Evolutionary conservation across 2,329 filamentous ascomycete species (phyloP).

Genomic region (Xylaria sp.): DNA sequence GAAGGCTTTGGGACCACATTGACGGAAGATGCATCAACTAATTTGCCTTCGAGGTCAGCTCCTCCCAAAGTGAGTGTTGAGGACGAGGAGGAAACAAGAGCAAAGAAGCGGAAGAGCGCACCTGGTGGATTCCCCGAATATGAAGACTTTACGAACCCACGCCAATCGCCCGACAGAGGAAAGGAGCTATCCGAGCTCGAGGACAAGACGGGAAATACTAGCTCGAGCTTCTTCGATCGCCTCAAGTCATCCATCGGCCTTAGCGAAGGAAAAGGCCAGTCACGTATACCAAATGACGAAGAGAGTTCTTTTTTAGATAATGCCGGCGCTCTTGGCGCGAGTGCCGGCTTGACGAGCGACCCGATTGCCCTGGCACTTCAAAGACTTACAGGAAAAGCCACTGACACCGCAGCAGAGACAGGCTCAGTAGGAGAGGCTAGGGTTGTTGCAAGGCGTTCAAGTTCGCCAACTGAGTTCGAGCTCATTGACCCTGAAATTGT

Average conservation of each 20-base stretch:
- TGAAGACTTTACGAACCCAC: constrained; percentile 49
- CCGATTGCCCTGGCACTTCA: constrained; percentile 56
- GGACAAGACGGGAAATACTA: constrained; percentile 54
- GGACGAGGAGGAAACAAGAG: constrained; percentile 49
- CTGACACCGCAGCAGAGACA: constrained; percentile 57
- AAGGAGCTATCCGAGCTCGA: constrained; percentile 42
- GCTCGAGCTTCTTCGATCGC: constrained; percentile 61
- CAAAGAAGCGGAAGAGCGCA: constrained; percentile 53
- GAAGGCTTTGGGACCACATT: constrained; percentile 47
- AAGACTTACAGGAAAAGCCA: constrained; percentile 58
- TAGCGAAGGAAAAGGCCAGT: constrained; percentile 49
- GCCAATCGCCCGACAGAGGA: background rate
- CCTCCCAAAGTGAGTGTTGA: constrained; percentile 38
- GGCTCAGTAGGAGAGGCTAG: constrained; percentile 47
- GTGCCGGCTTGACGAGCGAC: constrained; percentile 71
- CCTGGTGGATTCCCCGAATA: constrained; percentile 51
- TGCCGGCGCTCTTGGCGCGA: constrained; percentile 76
- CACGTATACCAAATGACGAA: constrained; percentile 51
- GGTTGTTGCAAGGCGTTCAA: constrained; percentile 41
- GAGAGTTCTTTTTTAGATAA: constrained; percentile 77
- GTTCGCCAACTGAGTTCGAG: constrained; percentile 49
- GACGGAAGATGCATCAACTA: constrained; percentile 48
- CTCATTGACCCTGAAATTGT: constrained; percentile 68
- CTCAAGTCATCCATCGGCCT: constrained; percentile 57
- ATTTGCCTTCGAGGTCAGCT: constrained; percentile 39